Conservation (phyloP, 495 filamentous ascomycete species). For the Acidomyces sp. region DNA sequence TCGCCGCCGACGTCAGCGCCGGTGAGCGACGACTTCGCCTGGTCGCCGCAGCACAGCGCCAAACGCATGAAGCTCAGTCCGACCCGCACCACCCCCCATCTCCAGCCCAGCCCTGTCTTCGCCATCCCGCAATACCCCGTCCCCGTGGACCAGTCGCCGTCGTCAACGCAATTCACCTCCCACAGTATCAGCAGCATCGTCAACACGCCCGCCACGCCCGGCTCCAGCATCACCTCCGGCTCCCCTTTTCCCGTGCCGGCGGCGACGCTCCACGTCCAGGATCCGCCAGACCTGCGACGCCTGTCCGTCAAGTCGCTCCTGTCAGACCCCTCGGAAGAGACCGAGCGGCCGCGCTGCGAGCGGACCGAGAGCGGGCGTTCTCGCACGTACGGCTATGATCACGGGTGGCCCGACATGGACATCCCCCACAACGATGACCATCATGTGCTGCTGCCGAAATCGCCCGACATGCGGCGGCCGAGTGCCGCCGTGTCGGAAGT, state of each 20-base stretch:
- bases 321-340: slow-evolving; percentile 20
- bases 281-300: slow-evolving; percentile 23
- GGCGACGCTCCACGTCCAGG: slow-evolving; percentile 8
- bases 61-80: slow-evolving; percentile 10
- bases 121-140: slow-evolving; percentile 9
- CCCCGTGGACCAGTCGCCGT: slow-evolving; percentile 4
- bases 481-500: slow-evolving; percentile 16
- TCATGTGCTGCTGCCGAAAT: slow-evolving; percentile 25
- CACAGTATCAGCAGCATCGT: slow-evolving; percentile 21
- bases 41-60: slow-evolving; percentile 16
- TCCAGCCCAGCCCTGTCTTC: slow-evolving; percentile 2
- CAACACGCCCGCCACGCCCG: slow-evolving; percentile 19
- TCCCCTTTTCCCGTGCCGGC: slow-evolving; percentile 7
- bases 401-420: slow-evolving; percentile 55
- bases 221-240: slow-evolving; percentile 17
- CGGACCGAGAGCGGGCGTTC: slow-evolving; percentile 15
- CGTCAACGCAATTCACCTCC: slow-evolving; percentile 2
- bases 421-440: slow-evolving; percentile 54
- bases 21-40: slow-evolving; percentile 7
- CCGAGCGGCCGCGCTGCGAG: slow-evolving; percentile 17
- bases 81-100: background rate
- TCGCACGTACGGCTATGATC: slow-evolving; percentile 49
- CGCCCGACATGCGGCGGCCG: slow-evolving; percentile 20
- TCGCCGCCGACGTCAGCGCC: slow-evolving; percentile 3
- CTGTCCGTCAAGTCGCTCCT: slow-evolving; percentile 30